Evolutionary conservation across 495 filamentous ascomycete species (phyloP), one percentile per base, ranked within the genome.

Genomic region (Hypoxylon trugodes): DNA sequence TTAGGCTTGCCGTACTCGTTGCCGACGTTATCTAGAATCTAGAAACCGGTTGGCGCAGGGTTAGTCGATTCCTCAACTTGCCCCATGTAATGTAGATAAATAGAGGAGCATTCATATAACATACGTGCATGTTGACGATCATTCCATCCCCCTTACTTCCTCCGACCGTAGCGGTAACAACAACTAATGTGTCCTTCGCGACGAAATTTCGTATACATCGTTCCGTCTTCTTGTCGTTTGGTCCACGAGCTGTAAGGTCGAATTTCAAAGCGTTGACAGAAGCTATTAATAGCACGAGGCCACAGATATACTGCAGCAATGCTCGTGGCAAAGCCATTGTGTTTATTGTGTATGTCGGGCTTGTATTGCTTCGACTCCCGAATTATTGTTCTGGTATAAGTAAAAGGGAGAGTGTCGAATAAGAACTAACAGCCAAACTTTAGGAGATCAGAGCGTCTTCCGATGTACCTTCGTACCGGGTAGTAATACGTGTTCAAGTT

Each of bases 191-290:
- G 74, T 97, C 93, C 76, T 88, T 91, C 46, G 87, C 81, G 53
- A 97, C 94, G 73, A 97, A 98, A 79, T 98, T 98, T 69, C 96
- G 87, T 76, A 98, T 92, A 80, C 95, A 98, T 84, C 96, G 85
- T 74, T 91, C 87, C 49, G 85, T 82, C 70, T 86, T 83, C 68
- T 82, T 79, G 74, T 81, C 84, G 70, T 86, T 82, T 59, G 75
- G 79, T 13, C 80, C 82, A 53, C 86, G 79, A 10, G 95, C 92
- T 68, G 85, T 74, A 51, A 98, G 83, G 65, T 98, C 96, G 83
- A 98, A 98, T 78, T 96, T 97, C 55, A 98, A 83, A 25, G 93
- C 93, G 48, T 86, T 80, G 49, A 86, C 78, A 59, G 89, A 77
- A 40, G 89, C 85, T 12, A 87, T 70, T 62, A 89, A 71, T 51